Evolutionary conservation across 805 yeast species (phyloP).

Genomic region (Candida easanensis): DNA sequence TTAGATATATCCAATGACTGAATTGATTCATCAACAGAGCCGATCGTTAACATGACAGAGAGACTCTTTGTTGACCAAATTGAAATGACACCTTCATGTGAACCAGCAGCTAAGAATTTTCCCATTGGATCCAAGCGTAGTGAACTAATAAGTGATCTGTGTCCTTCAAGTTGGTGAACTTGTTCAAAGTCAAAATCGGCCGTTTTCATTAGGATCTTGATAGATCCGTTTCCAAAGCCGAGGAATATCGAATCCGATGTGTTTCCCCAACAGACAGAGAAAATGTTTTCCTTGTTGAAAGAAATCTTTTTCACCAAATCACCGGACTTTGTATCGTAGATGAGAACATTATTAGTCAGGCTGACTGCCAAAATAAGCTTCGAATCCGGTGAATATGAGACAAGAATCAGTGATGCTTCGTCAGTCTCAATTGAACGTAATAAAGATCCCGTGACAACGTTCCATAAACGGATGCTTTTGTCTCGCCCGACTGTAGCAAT

Average conservation of each 20-base stretch:
- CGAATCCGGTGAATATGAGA: constrained; percentile 36
- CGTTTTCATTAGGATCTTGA: constrained; percentile 26
- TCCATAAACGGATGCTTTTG: constrained; percentile 46
- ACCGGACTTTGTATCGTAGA: constrained; percentile 35
- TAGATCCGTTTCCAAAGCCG: constrained; percentile 48
- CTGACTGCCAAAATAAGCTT: constrained; percentile 43
- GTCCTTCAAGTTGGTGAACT: constrained; percentile 35
- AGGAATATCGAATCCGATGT: constrained; percentile 37
- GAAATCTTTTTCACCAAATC: constrained; percentile 27
- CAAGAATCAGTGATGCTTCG: constrained; percentile 27
- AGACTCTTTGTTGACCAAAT: constrained; percentile 45
- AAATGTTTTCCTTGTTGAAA: constrained; percentile 26
- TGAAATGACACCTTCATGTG: constrained; percentile 55
- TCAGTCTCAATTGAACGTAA: constrained; percentile 32
- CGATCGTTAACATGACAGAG: constrained; percentile 36
- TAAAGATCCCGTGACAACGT: constrained; percentile 33
- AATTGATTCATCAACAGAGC: constrained; percentile 43
- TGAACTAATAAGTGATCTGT: constrained; percentile 48
- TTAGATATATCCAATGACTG: constrained; percentile 36
- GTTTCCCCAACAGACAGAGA: constrained; percentile 32
- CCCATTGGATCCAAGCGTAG: constrained; percentile 54
- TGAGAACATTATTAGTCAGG: constrained; percentile 33
- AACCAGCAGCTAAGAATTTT: constrained; percentile 46
- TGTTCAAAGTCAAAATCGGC: constrained; percentile 5
- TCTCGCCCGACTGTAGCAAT: constrained; percentile 52